Evolutionary conservation across 768 basidiomycete genomes (phyloP).

Genomic region (Hypsizygus marmoreus): DNA sequence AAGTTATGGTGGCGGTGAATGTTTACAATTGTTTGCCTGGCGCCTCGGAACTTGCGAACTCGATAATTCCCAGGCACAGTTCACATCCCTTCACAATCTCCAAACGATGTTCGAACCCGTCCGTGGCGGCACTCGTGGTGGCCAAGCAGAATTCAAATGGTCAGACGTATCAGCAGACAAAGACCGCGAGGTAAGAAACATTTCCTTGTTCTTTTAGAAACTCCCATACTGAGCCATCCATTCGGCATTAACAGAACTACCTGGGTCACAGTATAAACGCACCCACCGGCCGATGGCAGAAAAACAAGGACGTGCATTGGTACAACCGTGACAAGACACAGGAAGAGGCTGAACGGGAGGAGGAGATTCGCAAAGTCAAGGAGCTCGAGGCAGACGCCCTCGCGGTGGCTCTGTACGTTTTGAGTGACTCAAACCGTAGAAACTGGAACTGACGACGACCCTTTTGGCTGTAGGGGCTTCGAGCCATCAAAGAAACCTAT

Average conservation of each 20-base stretch:
- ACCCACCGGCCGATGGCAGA: conserved; percentile 95
- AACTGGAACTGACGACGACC: conserved; percentile 4
- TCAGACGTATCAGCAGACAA: conserved; percentile 89
- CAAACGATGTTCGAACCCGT: conserved; percentile 77
- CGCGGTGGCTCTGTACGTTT: conserved; percentile 70
- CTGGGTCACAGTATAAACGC: conserved; percentile 95
- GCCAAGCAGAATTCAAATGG: conserved; percentile 92
- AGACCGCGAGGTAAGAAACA: conserved; percentile 73
- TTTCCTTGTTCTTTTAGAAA: conserved; percentile 11
- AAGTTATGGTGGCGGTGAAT: no score
- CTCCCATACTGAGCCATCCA: neutral
- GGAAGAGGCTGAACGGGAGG: conserved; percentile 50
- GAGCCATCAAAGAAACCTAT: conserved; percentile 52
- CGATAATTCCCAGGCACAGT: no score
- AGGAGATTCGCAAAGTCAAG: conserved; percentile 82
- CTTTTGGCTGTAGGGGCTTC: conserved; percentile 59
- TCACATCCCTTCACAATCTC: neutral
- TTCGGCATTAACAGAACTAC: conserved; percentile 67
- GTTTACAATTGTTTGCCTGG: no score
- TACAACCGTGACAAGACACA: conserved; percentile 67
- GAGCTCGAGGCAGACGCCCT: conserved; percentile 90
- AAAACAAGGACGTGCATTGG: conserved; percentile 97
- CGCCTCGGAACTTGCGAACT: no score
- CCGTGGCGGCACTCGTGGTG: conserved; percentile 88
- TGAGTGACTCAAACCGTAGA: neutral